Evolutionary conservation across 2,329 filamentous ascomycete species (phyloP), one percentile per base, ranked within the genome.

Genomic region (Coniochaeta hoffmannii): DNA sequence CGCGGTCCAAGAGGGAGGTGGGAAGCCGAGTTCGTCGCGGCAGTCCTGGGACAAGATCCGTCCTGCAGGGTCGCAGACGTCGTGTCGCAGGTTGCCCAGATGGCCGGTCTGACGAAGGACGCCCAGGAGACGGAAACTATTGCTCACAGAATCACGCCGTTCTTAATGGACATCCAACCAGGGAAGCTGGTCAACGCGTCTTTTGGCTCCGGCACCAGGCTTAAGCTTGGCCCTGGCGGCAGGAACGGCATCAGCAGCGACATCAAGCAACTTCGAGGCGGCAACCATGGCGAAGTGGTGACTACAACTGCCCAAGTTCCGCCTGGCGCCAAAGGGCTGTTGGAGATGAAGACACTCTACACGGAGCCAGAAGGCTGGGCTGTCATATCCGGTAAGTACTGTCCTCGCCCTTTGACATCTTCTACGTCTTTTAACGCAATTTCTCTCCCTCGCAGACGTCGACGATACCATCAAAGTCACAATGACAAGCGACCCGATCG

Each of bases 391-490:
- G 83, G 83, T 85, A 70, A 53, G 72, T 49, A 38, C 24, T 46
- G 2, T 15, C 7, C 9, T 35, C 34, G 10, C 4, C 14, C n/a
- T 15, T 35, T 35, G 14, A 7, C 34, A 7, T 35, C 12, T 14
- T 41, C 2, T 49, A 11, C 35, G 7, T 12, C 7, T 22, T 6
- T 28, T 50, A 22, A 50, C 30, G 15, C 6, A 9, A 38, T 12
- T 38, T 24, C 14, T 15, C 34, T 51, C 11, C 17, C 32, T 19
- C 15, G 32, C 51, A 86, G 93, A 97, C 64, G 83, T 97, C 61
- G 94, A 97, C 66, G 93, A 97, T 71, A 96, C 92, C 0, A 96
- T 97, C 76, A 97, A 97, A 71, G 76, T 92, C 61, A 97, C 93
- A 0, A 78, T 88, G 68, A 96, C 93, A 0, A 83, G 86, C 44